Evolutionary conservation across 225 moss, liverwort and hornwort species (phyloP).

Genomic region (Lunularia cruciata): DNA sequence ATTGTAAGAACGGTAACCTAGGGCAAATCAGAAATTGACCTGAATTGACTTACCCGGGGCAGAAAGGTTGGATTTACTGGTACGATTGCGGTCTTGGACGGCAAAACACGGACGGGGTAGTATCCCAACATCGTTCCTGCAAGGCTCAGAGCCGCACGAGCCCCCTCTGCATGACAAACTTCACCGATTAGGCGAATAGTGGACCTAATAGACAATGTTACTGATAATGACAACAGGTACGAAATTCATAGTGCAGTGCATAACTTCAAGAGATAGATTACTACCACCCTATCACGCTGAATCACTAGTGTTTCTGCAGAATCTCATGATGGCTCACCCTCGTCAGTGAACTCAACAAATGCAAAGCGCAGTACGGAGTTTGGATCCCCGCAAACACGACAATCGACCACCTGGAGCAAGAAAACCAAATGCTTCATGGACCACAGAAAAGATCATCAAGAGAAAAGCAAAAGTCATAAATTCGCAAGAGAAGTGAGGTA

Average conservation of each 20-base stretch:
- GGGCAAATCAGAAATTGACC: too few species aligned
- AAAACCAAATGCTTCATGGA: slow-evolving; percentile 7
- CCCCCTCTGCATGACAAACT: slow-evolving; percentile 54
- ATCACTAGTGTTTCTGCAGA: not conserved
- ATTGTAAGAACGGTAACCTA: too few species aligned
- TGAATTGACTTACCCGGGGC: slow-evolving; percentile 53
- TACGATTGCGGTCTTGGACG: slow-evolving; percentile 96
- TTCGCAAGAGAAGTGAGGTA: not conserved
- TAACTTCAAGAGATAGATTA: too few species aligned
- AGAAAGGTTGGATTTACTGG: slow-evolving; percentile 93
- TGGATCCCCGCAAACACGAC: slow-evolving; percentile 96
- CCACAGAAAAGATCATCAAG: not conserved
- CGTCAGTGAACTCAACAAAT: slow-evolving; percentile 96
- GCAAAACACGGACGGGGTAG: slow-evolving; percentile 89
- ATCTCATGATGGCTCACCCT: slow-evolving; percentile 47
- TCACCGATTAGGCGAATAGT: not conserved
- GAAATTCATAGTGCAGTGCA: too few species aligned
- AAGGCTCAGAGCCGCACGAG: slow-evolving; percentile 73
- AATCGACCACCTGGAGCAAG: slow-evolving; percentile 79
- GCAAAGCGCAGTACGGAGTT: slow-evolving; percentile 97
- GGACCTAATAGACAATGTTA: not conserved
- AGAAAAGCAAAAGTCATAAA: not conserved
- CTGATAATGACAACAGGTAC: not conserved
- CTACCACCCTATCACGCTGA: too few species aligned
- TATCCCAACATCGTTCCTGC: slow-evolving; percentile 95